These are phyloP conservation scores for Acorus calamus DNA, from an alignment of 106 monocot genomes.

Conservation along the genomic window DNA sequence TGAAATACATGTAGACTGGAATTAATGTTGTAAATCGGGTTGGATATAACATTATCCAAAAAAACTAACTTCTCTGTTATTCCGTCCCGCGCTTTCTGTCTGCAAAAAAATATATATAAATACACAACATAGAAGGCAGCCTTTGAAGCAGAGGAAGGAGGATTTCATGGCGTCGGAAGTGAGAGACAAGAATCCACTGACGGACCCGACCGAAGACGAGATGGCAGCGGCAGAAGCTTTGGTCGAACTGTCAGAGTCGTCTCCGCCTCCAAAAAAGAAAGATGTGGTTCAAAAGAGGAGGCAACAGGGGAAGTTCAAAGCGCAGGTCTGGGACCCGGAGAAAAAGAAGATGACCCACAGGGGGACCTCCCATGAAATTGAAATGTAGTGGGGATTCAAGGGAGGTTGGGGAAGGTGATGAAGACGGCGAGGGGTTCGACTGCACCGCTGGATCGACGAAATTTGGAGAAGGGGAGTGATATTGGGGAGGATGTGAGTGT, in stretches of 20 bases:
- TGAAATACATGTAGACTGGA: too few species aligned
- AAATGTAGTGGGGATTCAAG: too few species aligned
- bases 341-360: constrained; percentile 27
- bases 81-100: not conserved
- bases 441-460: too few species aligned
- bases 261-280: too few species aligned
- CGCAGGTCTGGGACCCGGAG: constrained; percentile 33
- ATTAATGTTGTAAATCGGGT: too few species aligned
- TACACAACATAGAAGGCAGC: too few species aligned
- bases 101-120: not conserved
- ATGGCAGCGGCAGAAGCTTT: constrained; percentile 4
- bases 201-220: not conserved
- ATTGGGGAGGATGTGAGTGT: too few species aligned
- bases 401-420: too few species aligned
- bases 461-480: too few species aligned
- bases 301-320: constrained; percentile 31
- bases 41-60: too few species aligned
- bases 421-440: too few species aligned
- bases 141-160: constrained; percentile 18
- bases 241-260: constrained; percentile 35
- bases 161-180: not conserved
- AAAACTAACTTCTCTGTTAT: too few species aligned
- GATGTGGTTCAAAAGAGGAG: constrained; percentile 7
- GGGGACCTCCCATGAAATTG: constrained; percentile 2
- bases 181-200: not conserved